Conservation (phyloP, 768 basidiomycete genomes). For the Hemileccinum impolitum region DNA sequence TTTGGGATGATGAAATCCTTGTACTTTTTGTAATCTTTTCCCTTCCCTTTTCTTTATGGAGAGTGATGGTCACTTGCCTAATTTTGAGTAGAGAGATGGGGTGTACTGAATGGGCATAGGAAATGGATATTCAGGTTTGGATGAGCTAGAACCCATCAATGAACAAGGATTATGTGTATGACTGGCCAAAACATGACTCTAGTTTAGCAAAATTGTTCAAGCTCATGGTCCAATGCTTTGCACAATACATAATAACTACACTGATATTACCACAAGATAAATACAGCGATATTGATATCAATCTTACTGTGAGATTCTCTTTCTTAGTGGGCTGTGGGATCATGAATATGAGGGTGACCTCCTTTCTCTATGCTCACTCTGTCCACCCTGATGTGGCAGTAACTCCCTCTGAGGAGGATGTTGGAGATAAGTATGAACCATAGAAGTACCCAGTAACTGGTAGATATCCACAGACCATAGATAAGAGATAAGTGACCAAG, state of each 20-base stretch:
- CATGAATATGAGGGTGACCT: conserved; percentile 36
- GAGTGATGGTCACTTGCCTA: conserved; percentile 18
- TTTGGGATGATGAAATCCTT: conserved; percentile 15
- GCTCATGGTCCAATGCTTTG: neutral
- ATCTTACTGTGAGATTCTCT: conserved; percentile 33
- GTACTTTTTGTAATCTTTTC: conserved; percentile 15
- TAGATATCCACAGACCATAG: no score
- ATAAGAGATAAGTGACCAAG: no score
- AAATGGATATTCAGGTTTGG: conserved; percentile 16
- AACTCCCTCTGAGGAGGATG: conserved; percentile 51
- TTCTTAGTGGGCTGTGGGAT: conserved; percentile 41
- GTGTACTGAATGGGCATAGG: conserved; percentile 11
- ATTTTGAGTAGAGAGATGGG: conserved; percentile 1
- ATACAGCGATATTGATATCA: conserved; percentile 21
- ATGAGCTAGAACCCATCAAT: conserved; percentile 25
- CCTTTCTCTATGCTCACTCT: conserved; percentile 42
- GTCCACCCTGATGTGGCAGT: conserved; percentile 44
- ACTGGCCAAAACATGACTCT: neutral
- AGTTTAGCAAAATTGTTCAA: neutral
- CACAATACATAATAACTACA: no score
- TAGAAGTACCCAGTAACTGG: no score
- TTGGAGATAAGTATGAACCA: no score
- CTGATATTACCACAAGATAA: neutral
- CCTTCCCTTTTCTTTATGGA: conserved; percentile 14
- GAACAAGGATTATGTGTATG: no score